Evolutionary conservation across 1,139 yeast species (phyloP).

Genomic region (Lipomyces yarrowii): DNA sequence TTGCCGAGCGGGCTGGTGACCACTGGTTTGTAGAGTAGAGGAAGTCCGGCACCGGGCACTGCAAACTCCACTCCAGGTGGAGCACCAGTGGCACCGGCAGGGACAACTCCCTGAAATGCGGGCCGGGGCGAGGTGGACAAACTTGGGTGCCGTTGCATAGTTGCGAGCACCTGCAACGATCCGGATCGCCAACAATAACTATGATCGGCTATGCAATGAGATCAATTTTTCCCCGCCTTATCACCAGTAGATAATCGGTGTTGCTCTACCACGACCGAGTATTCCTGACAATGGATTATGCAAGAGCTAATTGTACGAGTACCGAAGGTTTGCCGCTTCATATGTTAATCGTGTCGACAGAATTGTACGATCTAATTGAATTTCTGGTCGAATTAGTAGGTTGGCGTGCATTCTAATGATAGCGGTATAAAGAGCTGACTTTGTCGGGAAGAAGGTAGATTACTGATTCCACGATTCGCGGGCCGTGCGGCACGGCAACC

Average conservation of each 20-base stretch:
- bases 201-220: not conserved
- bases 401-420: too few species aligned
- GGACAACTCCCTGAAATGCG: not conserved
- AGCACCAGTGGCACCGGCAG: not conserved
- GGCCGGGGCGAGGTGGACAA: not conserved
- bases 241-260: not conserved
- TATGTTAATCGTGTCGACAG: too few species aligned
- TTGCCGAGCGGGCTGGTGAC: not conserved
- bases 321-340: too few species aligned
- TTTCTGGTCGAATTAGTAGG: too few species aligned
- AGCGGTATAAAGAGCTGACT: too few species aligned
- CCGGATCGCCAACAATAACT: not conserved
- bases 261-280: not conserved
- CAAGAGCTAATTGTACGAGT: too few species aligned
- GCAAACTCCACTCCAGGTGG: not conserved
- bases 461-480: too few species aligned
- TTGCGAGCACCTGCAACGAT: not conserved
- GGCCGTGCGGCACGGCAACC: too few species aligned
- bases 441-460: too few species aligned
- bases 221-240: not conserved
- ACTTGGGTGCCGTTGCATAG: not conserved
- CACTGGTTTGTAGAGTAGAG: not conserved
- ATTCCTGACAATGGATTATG: not conserved
- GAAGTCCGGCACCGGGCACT: not conserved
- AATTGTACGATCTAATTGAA: too few species aligned